Evolutionary conservation across 306 rosid genomes (phyloP).

Genomic region (Biancaea sappan): DNA sequence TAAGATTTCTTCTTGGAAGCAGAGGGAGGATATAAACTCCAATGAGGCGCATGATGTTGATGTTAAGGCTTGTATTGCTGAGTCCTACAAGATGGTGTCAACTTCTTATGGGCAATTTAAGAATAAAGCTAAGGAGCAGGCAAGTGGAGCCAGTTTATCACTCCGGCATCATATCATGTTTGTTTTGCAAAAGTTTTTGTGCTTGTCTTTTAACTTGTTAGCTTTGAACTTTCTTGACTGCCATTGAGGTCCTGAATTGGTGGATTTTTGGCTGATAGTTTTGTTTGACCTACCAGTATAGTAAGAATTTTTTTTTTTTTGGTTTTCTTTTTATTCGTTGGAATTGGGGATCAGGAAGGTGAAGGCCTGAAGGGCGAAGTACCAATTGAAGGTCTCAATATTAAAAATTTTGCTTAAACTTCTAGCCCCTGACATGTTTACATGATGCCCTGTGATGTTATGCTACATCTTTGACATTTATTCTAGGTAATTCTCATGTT

Average conservation of each 20-base stretch:
- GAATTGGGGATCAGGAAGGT: background rate
- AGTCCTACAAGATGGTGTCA: constrained; percentile 78
- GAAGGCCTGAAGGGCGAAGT: background rate
- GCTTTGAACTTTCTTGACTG: constrained; percentile 3
- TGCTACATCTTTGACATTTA: background rate
- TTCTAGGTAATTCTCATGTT: background rate
- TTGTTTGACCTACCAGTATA: constrained; percentile 5
- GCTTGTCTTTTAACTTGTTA: constrained; percentile 19
- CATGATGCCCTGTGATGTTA: constrained; percentile 7
- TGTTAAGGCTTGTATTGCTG: constrained; percentile 69
- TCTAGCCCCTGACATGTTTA: constrained; percentile 13
- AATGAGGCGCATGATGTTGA: constrained; percentile 47
- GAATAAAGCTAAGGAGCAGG: constrained; percentile 85
- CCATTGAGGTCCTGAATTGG: constrained; percentile 23
- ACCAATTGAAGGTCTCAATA: background rate
- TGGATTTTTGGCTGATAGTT: background rate
- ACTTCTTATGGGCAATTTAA: constrained; percentile 74
- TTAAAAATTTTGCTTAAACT: constrained; percentile 11
- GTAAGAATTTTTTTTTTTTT: background rate
- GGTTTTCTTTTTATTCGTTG: background rate
- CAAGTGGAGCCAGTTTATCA: constrained; percentile 39
- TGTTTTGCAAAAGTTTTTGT: constrained; percentile 5
- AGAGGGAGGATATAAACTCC: constrained; percentile 41
- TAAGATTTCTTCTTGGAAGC: constrained; percentile 45
- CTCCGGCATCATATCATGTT: constrained; percentile 3